phyloP scores from a whole-genome alignment of 202 grass and related monocot genomes.

The Digitaria exilis region DNA sequence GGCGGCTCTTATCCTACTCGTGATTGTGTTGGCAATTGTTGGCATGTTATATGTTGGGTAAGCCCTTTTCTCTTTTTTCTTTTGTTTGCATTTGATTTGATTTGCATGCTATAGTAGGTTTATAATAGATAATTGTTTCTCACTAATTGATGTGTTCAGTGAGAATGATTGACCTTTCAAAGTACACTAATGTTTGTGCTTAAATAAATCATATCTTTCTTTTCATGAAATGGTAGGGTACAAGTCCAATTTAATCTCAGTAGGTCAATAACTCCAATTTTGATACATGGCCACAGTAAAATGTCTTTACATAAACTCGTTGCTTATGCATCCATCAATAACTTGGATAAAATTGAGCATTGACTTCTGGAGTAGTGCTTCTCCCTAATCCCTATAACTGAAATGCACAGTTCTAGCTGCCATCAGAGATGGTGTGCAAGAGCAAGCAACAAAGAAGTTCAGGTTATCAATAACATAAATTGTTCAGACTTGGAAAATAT shows the following conservation, averaged over 20 bases:
- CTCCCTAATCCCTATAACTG: not conserved
- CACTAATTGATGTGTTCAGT: constrained; percentile 20
- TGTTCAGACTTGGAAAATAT: not conserved
- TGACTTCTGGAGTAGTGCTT: not conserved
- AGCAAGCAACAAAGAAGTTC: not conserved
- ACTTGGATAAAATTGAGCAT: not conserved
- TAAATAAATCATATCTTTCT: not conserved
- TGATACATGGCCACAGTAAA: not conserved
- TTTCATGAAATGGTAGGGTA: not conserved
- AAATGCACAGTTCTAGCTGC: not conserved
- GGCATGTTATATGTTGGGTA: constrained; percentile 97
- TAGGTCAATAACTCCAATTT: not conserved
- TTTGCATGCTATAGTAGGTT: constrained; percentile 10
- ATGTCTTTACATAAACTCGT: not conserved
- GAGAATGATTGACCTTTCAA: constrained; percentile 4
- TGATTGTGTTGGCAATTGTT: constrained; percentile 91
- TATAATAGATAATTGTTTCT: constrained; percentile 17
- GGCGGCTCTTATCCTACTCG: constrained; percentile 83
- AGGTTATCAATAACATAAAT: not conserved
- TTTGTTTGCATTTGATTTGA: constrained; percentile 13
- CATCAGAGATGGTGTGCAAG: not conserved
- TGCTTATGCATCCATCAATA: not conserved
- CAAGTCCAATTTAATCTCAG: constrained; percentile 1
- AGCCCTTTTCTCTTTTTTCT: constrained; percentile 14
- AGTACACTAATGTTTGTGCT: not conserved